These are phyloP conservation scores for Cladobotryum mycophilum DNA, from an alignment of 2,329 filamentous ascomycete genomes.

Conservation along the genomic window DNA sequence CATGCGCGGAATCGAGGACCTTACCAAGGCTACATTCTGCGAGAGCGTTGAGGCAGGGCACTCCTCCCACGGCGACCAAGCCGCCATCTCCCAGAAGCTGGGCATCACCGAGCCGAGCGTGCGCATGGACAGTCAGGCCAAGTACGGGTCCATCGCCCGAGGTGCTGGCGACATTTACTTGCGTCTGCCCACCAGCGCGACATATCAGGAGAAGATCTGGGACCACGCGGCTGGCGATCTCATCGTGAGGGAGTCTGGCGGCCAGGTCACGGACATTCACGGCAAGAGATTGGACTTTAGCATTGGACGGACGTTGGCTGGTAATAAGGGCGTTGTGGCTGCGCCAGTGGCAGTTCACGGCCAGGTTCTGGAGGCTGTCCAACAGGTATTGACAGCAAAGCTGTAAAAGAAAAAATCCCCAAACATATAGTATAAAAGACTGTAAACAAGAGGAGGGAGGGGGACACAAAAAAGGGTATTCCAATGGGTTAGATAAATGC, in stretches of 20 bases:
- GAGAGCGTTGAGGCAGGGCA: slow-evolving; percentile 93
- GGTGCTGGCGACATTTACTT: slow-evolving; percentile 94
- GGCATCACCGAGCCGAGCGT: slow-evolving; percentile 87
- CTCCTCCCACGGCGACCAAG: slow-evolving; percentile 83
- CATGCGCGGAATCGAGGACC: slow-evolving; percentile 71
- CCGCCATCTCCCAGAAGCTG: slow-evolving; percentile 69
- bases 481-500: slow-evolving; percentile 4
- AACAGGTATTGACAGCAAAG: slow-evolving; percentile 58
- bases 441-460: not conserved
- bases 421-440: not conserved
- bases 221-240: slow-evolving; percentile 94
- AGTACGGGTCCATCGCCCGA: slow-evolving; percentile 91
- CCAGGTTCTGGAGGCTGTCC: slow-evolving; percentile 73
- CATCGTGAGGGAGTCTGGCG: slow-evolving; percentile 90
- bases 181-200: slow-evolving; percentile 73
- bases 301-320: slow-evolving; percentile 74
- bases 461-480: slow-evolving; percentile 1
- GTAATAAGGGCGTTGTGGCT: slow-evolving; percentile 92
- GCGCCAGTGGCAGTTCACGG: slow-evolving; percentile 71
- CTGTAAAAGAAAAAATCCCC: slow-evolving; percentile 13
- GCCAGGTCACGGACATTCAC: slow-evolving; percentile 80
- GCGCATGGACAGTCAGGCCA: slow-evolving; percentile 95
- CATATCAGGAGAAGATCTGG: slow-evolving; percentile 99
- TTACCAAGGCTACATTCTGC: slow-evolving; percentile 83
- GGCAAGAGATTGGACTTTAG: slow-evolving; percentile 84